Conservation (phyloP, 2,329 filamentous ascomycete genomes). For the Nannizziopsis barbatae region DNA sequence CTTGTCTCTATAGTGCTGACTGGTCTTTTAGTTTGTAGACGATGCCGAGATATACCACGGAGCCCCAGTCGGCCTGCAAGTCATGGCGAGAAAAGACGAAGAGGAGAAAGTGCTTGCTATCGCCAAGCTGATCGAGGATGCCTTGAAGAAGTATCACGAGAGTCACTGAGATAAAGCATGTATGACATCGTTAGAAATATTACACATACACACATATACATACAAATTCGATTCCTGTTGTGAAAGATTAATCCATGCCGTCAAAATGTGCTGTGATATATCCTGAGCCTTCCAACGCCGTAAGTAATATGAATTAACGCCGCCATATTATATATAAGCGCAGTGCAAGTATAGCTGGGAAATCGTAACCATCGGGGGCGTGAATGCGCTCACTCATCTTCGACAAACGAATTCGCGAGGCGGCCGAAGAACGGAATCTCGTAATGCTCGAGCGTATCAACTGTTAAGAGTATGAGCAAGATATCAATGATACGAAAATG, state of each 20-base stretch:
- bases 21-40: slow-evolving; percentile 23
- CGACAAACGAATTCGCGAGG: slow-evolving; percentile 77
- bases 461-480: slow-evolving; percentile 26
- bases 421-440: slow-evolving; percentile 80
- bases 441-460: slow-evolving; percentile 55
- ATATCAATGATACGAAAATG: slow-evolving; percentile 7
- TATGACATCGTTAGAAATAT: too few relatives aligned
- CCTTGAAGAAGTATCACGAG: background rate
- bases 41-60: slow-evolving; percentile 40
- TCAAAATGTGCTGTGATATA: too few relatives aligned
- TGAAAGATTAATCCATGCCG: too few relatives aligned
- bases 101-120: slow-evolving; percentile 37
- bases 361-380: too few relatives aligned
- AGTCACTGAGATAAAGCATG: too few relatives aligned
- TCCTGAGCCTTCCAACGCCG: too few relatives aligned
- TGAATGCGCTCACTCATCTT: slow-evolving; percentile 55
- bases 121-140: slow-evolving; percentile 27
- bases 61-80: slow-evolving; percentile 38
- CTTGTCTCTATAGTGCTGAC: too few relatives aligned
- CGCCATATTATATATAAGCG: too few relatives aligned
- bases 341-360: too few relatives aligned
- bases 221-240: too few relatives aligned
- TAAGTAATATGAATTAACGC: too few relatives aligned
- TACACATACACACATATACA: too few relatives aligned
- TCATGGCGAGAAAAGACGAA: slow-evolving; percentile 39